A percentile compares a stretch with the other conserved stretches of the same genome.
Conservation (phyloP, 257 asterid species). For the Rehmannia glutinosa region DNA sequence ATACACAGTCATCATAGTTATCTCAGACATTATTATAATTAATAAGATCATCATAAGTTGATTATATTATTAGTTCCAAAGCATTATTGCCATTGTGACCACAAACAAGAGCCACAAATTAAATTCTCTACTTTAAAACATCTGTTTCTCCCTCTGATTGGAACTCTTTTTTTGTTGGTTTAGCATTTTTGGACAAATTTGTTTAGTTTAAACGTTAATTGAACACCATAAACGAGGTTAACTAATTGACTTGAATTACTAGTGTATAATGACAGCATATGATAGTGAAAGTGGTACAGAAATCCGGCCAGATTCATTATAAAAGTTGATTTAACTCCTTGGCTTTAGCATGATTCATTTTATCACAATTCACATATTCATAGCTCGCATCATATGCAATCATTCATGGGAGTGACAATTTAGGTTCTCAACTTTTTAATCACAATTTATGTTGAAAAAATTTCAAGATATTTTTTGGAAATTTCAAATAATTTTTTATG, state of each 20-base stretch:
- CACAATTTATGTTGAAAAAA: no score
- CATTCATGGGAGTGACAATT: no score
- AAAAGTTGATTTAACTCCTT: no score
- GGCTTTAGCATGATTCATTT: no score
- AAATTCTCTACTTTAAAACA: no score
- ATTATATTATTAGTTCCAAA: constrained; percentile 16
- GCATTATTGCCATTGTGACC: constrained; percentile 18
- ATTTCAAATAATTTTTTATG: no score
- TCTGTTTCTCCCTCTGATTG: no score
- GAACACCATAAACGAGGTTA: constrained; percentile 11
- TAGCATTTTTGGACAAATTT: no score
- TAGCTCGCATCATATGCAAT: no score
- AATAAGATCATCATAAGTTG: neutral
- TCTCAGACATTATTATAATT: constrained; percentile 8
- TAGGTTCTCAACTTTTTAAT: no score
- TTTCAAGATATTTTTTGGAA: no score
- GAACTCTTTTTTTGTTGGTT: neutral
- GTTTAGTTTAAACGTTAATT: constrained; percentile 12
- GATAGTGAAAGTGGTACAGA: constrained; percentile 23
- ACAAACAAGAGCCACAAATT: constrained; percentile 18
- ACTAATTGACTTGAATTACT: neutral
- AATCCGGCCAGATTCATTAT: constrained; percentile 33
- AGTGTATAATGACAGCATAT: constrained; percentile 4
- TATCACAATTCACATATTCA: no score
- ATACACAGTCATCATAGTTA: constrained; percentile 19